Evolutionary conservation across 2,329 filamentous ascomycete genomes (phyloP).

Genomic region (Monosporascus sp.): DNA sequence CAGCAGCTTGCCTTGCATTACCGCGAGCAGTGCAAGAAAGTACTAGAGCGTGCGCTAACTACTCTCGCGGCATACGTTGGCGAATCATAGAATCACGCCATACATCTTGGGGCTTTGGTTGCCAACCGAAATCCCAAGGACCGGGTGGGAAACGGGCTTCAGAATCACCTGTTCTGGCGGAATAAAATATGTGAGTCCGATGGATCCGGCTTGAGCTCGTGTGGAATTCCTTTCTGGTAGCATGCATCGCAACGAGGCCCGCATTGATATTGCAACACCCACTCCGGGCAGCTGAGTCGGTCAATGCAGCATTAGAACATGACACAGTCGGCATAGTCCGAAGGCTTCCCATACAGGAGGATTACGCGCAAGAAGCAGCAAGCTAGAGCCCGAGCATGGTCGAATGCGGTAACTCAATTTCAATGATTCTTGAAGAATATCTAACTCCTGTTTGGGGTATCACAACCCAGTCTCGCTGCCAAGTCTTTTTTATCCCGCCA

Average conservation of each 20-base stretch:
- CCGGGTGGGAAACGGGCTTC: background rate
- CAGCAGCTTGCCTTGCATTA: conserved; percentile 46
- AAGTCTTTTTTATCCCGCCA: conserved; percentile 1
- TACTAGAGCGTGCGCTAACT: conserved; percentile 38
- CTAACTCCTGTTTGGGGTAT: conserved; percentile 18
- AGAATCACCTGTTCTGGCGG: too few relatives aligned
- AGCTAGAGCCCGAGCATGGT: background rate
- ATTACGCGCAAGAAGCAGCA: background rate
- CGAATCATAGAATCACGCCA: conserved; percentile 1
- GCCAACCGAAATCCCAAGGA: background rate
- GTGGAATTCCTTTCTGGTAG: background rate
- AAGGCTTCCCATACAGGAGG: background rate
- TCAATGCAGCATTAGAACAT: background rate
- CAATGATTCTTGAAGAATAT: conserved; percentile 14
- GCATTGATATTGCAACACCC: background rate
- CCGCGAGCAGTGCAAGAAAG: conserved; percentile 40
- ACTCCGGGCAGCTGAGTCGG: background rate
- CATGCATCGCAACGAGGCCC: background rate
- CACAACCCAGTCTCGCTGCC: conserved; percentile 19
- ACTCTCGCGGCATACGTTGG: conserved; percentile 13
- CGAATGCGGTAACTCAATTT: background rate
- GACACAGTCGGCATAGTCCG: background rate
- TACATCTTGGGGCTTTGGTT: background rate
- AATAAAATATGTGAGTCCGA: too few relatives aligned
- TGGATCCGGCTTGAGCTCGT: background rate